Base-by-base conservation (phyloP, 495 filamentous ascomycete species). In the Margaritispora aquatica region DNA sequence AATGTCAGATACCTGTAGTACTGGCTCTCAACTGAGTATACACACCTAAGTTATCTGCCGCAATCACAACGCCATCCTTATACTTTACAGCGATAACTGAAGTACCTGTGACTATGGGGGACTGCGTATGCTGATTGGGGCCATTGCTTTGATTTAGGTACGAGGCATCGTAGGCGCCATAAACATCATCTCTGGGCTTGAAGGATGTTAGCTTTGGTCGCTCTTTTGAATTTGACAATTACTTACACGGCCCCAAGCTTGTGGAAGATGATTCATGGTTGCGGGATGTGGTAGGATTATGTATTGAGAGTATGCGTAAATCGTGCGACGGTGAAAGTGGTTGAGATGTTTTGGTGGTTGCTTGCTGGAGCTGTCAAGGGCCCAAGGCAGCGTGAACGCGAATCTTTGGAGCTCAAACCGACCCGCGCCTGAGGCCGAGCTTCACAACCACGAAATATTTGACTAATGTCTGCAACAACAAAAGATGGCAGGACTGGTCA, bases 61-160 rank as follows among this genome's bases (percentile, higher is more conserved):
- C 94, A 70, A 98, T 92, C 62, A 92, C 92, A 54, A 97, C 91
- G 70, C 94, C 94, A 66, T 92, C 90, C 67, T 90, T 93, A 77
- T 89, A 98, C 77, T 97, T 97, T 54, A 96, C 80, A 49, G 85
- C 94, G 50, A 98, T 72, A 20, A 98, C 95, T 23, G 93, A 97
- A 21, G 94, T 97, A 70, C 94, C 94, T 47, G 94, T 98, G 51
- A 97, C 94, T 58, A 95, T 82, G 63, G 94, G 94, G 1, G 83
- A 85, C 69, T 94, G 90, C 41, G 94, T 97, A 71, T 94, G 90
- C 64, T 86, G 78, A 70, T 86, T 95, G 23, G 91, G 88, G 26
- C 79, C 82, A 66, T 72, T 76, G 48, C 65, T 65, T 62, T 89
- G 84, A 15, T 44, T 8, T 60, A 97, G 80, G 69, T 93, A 90